A percentile compares a stretch with the other conserved stretches of the same genome.
Conservation (phyloP, 169 alveolate genomes). For the Eimeria praecox region DNA sequence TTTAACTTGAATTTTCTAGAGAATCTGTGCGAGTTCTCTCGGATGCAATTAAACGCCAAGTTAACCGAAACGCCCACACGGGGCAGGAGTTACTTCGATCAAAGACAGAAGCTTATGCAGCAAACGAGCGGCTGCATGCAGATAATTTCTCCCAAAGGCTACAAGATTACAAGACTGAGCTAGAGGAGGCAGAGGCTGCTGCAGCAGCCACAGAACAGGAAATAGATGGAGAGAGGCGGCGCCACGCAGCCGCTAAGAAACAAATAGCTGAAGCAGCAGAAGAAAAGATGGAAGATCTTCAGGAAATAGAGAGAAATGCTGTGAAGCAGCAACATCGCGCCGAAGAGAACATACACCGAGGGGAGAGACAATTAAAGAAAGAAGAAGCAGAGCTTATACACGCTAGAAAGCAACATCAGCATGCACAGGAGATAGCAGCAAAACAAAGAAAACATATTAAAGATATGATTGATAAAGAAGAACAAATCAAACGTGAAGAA, state of each 20-base stretch:
- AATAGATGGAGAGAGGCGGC: slow-evolving; percentile 13
- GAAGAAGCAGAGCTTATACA: not conserved
- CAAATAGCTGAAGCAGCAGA: not conserved
- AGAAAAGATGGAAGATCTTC: not conserved
- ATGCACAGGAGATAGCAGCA: not conserved
- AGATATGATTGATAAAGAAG: not conserved
- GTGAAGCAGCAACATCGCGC: not conserved
- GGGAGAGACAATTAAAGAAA: not conserved
- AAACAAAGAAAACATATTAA: not conserved
- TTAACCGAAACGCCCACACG: not conserved
- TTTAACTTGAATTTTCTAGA: not conserved
- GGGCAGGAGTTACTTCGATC: not conserved
- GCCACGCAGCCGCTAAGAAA: slow-evolving; percentile 12
- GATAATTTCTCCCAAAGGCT: not conserved
- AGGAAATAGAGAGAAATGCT: not conserved
- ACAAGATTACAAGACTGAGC: not conserved
- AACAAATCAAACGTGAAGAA: not conserved
- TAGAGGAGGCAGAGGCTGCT: not conserved
- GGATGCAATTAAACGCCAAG: slow-evolving; percentile 37
- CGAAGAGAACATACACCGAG: not conserved
- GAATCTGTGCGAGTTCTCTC: slow-evolving; percentile 43
- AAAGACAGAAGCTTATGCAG: not conserved
- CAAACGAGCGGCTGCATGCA: not conserved
- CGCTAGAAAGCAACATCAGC: not conserved
- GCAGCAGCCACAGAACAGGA: not conserved